Percentiles rank a stretch among this genome's conserved stretches.
These are phyloP conservation scores for Berkeleyomyces rouxiae DNA, from an alignment of 2,329 filamentous ascomycete species.

Conservation along the genomic window DNA sequence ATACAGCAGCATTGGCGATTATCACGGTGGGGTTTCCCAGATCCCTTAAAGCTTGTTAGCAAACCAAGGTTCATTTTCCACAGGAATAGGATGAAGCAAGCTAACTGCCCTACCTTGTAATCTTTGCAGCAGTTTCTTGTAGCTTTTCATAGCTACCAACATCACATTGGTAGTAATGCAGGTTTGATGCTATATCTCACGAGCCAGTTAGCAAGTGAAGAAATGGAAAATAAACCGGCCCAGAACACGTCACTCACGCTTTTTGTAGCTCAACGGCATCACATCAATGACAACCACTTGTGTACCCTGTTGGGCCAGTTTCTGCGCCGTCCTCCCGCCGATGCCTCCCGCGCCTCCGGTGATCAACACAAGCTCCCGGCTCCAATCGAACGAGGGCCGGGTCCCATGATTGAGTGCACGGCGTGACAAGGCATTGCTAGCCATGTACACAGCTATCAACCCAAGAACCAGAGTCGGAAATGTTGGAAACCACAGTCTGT, in stretches of 20 bases:
- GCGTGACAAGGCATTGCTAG: neutral
- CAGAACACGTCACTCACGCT: constrained; percentile 17
- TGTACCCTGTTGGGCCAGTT: constrained; percentile 34
- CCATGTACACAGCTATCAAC: neutral
- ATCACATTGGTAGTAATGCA: constrained; percentile 40
- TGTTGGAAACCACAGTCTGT: neutral
- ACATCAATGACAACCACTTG: constrained; percentile 43
- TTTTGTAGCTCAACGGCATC: constrained; percentile 29
- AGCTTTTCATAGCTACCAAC: constrained; percentile 32
- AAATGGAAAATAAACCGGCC: neutral
- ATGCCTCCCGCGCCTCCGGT: constrained; percentile 46
- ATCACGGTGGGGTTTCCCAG: constrained; percentile 29
- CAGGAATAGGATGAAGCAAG: neutral
- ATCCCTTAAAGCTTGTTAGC: neutral
- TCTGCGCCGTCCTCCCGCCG: constrained; percentile 34
- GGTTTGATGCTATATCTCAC: constrained; percentile 17
- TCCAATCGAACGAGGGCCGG: constrained; percentile 32
- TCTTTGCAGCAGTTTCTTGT: constrained; percentile 23
- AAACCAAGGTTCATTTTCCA: neutral
- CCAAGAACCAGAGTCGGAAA: neutral
- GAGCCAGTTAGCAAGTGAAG: neutral
- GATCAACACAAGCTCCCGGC: constrained; percentile 38
- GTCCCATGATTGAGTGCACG: constrained; percentile 23
- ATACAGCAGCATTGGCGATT: constrained; percentile 39
- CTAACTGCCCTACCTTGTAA: constrained; percentile 18